A percentile compares a stretch with the other conserved stretches of the same genome.
Conservation (phyloP, 768 basidiomycete genomes). For the Tricholoma terreum region DNA sequence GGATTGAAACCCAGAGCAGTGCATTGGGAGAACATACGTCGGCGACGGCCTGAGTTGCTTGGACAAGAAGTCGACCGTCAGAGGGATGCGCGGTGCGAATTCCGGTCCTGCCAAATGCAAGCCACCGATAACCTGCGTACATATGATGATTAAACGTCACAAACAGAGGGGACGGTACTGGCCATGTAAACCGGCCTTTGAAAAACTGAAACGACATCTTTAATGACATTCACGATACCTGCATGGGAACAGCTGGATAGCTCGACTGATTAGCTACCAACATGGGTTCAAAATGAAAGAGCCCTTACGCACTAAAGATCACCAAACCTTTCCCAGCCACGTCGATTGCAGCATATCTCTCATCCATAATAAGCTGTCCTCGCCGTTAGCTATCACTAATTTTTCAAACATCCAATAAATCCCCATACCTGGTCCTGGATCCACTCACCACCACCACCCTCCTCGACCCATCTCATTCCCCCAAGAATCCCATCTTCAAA, state of each 20-base stretch:
- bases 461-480: constrained; percentile 57
- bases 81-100: constrained; percentile 55
- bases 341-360: constrained; percentile 74
- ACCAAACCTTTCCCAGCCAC: constrained; percentile 80
- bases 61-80: constrained; percentile 71
- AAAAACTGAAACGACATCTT: constrained; percentile 61
- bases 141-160: background rate
- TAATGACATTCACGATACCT: constrained; percentile 81
- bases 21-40: constrained; percentile 76
- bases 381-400: background rate
- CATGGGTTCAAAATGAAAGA: background rate
- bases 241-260: constrained; percentile 55
- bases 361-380: constrained; percentile 75
- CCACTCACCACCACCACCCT: constrained; percentile 43
- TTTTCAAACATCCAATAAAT: too few species aligned
- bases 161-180: constrained; percentile 1
- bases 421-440: constrained; percentile 50
- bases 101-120: constrained; percentile 80
- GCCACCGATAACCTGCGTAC: constrained; percentile 67
- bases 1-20: constrained; percentile 77
- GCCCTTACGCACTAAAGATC: constrained; percentile 76
- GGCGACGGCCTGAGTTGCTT: constrained; percentile 59
- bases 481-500: constrained; percentile 71
- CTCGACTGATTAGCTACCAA: background rate
- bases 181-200: constrained; percentile 77